Conservation (phyloP, 2,329 filamentous ascomycete genomes). For the Cercospora sesami region DNA sequence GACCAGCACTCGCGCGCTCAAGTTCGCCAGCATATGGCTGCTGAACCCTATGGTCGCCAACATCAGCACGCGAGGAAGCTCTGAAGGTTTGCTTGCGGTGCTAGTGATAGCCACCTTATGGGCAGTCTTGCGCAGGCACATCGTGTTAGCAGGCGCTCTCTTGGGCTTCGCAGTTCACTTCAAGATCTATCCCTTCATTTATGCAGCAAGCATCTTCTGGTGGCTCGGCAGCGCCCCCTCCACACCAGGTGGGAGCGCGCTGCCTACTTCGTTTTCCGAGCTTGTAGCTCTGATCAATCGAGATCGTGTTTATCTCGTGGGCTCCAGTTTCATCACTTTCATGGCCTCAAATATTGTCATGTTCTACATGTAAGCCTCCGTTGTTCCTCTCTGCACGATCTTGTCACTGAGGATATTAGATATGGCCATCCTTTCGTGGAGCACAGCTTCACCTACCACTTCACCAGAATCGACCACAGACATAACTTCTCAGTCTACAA, state of each 20-base stretch:
- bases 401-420: slow-evolving; percentile 43
- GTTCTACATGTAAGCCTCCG: slow-evolving; percentile 66
- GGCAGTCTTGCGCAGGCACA: slow-evolving; percentile 67
- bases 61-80: slow-evolving; percentile 92
- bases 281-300: slow-evolving; percentile 25
- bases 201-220: slow-evolving; percentile 77
- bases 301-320: slow-evolving; percentile 57
- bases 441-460: slow-evolving; percentile 90
- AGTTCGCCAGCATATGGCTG: slow-evolving; percentile 85
- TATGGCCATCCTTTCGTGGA: slow-evolving; percentile 80
- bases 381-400: background rate
- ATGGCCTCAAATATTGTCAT: slow-evolving; percentile 71
- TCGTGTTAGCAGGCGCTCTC: slow-evolving; percentile 68
- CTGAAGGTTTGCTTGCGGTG: slow-evolving; percentile 84
- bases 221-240: slow-evolving; percentile 63
- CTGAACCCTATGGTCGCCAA: slow-evolving; percentile 98
- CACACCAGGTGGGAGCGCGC: background rate
- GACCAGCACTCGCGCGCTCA: slow-evolving; percentile 58
- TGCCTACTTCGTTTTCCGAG: slow-evolving; percentile 22
- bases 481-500: slow-evolving; percentile 99
- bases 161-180: slow-evolving; percentile 88
- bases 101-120: slow-evolving; percentile 81
- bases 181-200: slow-evolving; percentile 98
- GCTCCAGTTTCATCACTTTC: slow-evolving; percentile 72
- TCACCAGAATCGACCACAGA: slow-evolving; percentile 89